These are phyloP conservation scores for Xanthoconium separans DNA, from an alignment of 1,284 basidiomycete genomes.

Conservation along the genomic window DNA sequence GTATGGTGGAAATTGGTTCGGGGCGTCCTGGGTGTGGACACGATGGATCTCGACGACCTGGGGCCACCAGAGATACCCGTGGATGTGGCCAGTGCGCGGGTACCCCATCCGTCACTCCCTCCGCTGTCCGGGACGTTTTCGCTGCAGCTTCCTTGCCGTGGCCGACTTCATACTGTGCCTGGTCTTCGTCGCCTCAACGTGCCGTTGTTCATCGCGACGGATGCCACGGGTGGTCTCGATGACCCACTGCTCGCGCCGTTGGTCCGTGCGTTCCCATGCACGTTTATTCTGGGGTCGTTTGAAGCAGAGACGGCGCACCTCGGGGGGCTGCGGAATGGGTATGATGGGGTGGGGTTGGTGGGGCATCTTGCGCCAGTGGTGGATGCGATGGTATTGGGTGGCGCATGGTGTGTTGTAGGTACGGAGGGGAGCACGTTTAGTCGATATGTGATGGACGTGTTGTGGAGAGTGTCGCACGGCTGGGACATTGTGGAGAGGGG, in stretches of 20 bases:
- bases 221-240: constrained; percentile 45
- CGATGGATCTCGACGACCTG: constrained; percentile 28
- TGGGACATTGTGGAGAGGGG: constrained; percentile 54
- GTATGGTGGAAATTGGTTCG: constrained; percentile 60
- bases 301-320: constrained; percentile 36
- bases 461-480: constrained; percentile 62
- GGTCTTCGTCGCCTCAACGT: constrained; percentile 48
- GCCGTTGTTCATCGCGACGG: constrained; percentile 73
- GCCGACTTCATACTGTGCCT: constrained; percentile 31
- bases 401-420: constrained; percentile 57
- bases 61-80: constrained; percentile 15
- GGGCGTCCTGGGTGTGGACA: constrained; percentile 39
- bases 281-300: constrained; percentile 66
- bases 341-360: constrained; percentile 53
- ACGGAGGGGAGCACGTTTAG: constrained; percentile 76
- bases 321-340: constrained; percentile 42
- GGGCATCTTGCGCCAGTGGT: constrained; percentile 60
- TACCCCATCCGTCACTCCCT: constrained; percentile 16
- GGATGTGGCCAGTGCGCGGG: constrained; percentile 25
- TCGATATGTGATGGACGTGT: constrained; percentile 60
- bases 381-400: constrained; percentile 66
- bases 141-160: constrained; percentile 35
- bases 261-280: constrained; percentile 64
- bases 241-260: constrained; percentile 52
- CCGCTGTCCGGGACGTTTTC: constrained; percentile 21